Evolutionary conservation across 495 filamentous ascomycete species (phyloP), one percentile per base, ranked within the genome.

Genomic region (Chaetomium fimeti): DNA sequence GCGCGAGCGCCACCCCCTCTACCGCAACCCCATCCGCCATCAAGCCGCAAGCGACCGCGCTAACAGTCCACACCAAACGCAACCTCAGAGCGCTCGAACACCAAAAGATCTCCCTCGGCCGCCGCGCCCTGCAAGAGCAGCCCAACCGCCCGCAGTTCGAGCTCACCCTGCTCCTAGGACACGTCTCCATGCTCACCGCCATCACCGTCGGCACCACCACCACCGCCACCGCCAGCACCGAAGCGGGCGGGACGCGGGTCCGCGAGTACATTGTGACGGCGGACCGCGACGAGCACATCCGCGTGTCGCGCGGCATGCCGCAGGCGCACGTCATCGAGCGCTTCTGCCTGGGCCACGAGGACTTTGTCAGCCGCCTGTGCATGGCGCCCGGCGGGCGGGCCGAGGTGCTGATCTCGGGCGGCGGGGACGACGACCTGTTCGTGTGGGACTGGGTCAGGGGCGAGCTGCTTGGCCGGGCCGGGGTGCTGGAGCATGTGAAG

Each of bases 241-340:
- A 1, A 7, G 43, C 15, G 9, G 18, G 45, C 2, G 45, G 54
- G 54, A 6, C 29, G 20, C 18, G n/a, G 18, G 45, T 49, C 8
- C 77, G 85, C 57, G 79, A 74, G 48, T 96, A 93, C 72, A 89
- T 98, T 65, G 72, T 98, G 66, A 96, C 92, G 9, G 89, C 88
- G 22, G 94, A 98, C 77, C 87, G 94, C 60, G 94, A 98, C 79
- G 94, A 98, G 80, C 95, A 98, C 73, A 96, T 98, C 69, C 91
- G 94, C 59, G 82, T 98, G 11, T 94, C 93, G 28, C 83, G 94
- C 61, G 90, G 87, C 5, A 78, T 86, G 22, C 92, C 93, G 8
- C 91, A 98, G 75, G 80, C 89, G 4, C 89, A 96, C 71, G 78
- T 98, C 64, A 95, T 97, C 72, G 94, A 98, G 72, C 81, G 81